Percentiles rank a stretch among this genome's conserved stretches.
These are phyloP conservation scores for Capsella rubella DNA, from an alignment of 441 rosid genomes.

Conservation along the genomic window DNA sequence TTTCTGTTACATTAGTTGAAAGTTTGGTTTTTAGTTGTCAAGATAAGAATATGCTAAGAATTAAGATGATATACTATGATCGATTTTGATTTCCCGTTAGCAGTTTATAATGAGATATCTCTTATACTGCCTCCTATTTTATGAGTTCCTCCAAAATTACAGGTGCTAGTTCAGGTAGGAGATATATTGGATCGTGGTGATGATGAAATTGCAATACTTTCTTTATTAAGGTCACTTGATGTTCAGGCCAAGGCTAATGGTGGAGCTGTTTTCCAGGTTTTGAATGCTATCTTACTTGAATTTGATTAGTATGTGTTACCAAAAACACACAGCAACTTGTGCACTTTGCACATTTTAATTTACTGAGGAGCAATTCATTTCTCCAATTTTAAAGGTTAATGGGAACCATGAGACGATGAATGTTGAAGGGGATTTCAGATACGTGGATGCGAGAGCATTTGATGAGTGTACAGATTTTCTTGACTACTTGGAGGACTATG, in stretches of 20 bases:
- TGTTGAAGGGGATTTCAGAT: conserved; percentile 92
- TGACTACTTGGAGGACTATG: conserved; percentile 61
- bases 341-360: not conserved
- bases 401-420: conserved; percentile 97
- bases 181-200: conserved; percentile 92
- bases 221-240: conserved; percentile 72
- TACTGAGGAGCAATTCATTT: not conserved
- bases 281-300: conserved; percentile 20
- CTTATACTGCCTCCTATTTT: not conserved
- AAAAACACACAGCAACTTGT: not conserved
- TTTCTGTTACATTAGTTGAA: conserved; percentile 5
- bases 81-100: not conserved
- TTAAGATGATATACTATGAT: conserved; percentile 1
- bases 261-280: conserved; percentile 95
- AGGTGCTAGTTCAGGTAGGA: conserved; percentile 90
- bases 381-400: conserved; percentile 55
- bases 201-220: conserved; percentile 86
- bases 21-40: not conserved
- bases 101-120: not conserved
- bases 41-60: not conserved
- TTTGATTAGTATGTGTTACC: not conserved
- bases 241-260: conserved; percentile 85
- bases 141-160: conserved; percentile 7
- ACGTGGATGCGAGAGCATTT: conserved; percentile 76
- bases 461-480: conserved; percentile 81